Percentiles rank a stretch among this genome's conserved stretches.
Evolutionary conservation across 208 protist genomes (phyloP).

Genomic region (Leishmania aethiopica): DNA sequence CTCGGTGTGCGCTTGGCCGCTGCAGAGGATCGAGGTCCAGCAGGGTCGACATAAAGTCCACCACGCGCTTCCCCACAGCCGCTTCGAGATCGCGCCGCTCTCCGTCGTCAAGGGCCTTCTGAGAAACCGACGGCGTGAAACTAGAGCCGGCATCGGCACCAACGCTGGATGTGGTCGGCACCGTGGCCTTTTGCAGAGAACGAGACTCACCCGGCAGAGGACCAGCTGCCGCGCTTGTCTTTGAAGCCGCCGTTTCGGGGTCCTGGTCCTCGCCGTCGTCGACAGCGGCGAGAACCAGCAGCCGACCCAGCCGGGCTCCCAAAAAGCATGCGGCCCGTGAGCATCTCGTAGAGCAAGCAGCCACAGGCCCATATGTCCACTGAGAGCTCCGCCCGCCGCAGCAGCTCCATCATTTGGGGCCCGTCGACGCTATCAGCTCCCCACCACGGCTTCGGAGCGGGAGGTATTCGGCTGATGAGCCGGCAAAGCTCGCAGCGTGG

Average conservation of each 20-base stretch:
- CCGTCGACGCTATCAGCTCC: constrained; percentile 18
- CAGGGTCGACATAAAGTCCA: constrained; percentile 56
- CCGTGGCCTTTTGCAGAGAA: background rate
- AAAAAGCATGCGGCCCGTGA: constrained; percentile 85
- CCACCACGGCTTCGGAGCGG: constrained; percentile 10
- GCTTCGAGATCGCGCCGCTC: constrained; percentile 47
- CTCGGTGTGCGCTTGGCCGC: constrained; percentile 59
- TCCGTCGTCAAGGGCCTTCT: constrained; percentile 52
- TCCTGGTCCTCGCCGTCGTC: background rate
- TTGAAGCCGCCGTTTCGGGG: constrained; percentile 1
- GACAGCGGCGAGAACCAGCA: constrained; percentile 47
- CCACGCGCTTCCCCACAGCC: constrained; percentile 47
- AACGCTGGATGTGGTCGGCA: background rate
- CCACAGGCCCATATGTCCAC: constrained; percentile 86
- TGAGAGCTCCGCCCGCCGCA: constrained; percentile 62
- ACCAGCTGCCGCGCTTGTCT: background rate
- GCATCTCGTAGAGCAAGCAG: constrained; percentile 84
- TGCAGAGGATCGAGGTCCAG: constrained; percentile 65
- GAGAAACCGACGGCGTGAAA: constrained; percentile 2
- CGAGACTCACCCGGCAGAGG: background rate
- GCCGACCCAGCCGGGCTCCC: constrained; percentile 60
- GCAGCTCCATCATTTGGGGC: constrained; percentile 19
- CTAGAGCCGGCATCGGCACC: background rate
- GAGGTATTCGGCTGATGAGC: background rate
- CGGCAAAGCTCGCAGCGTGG: background rate